A percentile compares a stretch with the other conserved stretches of the same genome.
These are phyloP conservation scores for Clitopilus hobsonii DNA, from an alignment of 768 basidiomycete species.

Conservation along the genomic window DNA sequence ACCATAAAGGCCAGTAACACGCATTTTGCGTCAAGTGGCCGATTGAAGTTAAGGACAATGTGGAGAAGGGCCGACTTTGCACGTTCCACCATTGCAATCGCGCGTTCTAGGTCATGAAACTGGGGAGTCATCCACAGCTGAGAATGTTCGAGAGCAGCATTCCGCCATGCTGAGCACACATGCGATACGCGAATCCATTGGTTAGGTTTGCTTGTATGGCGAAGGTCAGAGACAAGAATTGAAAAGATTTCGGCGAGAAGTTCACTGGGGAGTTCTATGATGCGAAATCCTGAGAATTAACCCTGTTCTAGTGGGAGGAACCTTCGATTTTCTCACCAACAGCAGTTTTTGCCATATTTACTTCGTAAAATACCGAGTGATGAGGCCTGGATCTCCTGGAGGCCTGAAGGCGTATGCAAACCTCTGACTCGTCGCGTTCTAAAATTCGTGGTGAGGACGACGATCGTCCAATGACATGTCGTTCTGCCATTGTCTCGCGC, in stretches of 20 bases:
- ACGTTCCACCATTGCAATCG: neutral
- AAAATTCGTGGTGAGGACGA: no score
- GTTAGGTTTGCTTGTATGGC: neutral
- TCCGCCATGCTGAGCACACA: neutral
- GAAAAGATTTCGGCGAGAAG: neutral
- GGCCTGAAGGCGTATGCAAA: no score
- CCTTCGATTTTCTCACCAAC: no score
- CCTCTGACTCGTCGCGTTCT: no score
- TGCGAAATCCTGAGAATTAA: no score
- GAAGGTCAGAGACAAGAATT: neutral
- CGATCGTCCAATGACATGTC: no score
- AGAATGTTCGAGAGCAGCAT: neutral
- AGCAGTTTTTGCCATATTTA: no score
- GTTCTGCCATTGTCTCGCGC: no score
- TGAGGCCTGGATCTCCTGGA: no score
- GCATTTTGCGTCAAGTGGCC: neutral
- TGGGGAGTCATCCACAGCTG: neutral
- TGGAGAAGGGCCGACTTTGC: neutral
- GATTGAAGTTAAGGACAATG: neutral
- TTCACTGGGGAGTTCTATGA: neutral
- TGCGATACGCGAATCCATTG: neutral
- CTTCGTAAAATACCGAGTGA: no score
- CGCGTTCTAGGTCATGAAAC: neutral
- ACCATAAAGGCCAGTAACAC: neutral
- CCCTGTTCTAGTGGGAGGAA: no score